phyloP scores from a whole-genome alignment of 495 filamentous ascomycete genomes.

The Penicillium paxilli region DNA sequence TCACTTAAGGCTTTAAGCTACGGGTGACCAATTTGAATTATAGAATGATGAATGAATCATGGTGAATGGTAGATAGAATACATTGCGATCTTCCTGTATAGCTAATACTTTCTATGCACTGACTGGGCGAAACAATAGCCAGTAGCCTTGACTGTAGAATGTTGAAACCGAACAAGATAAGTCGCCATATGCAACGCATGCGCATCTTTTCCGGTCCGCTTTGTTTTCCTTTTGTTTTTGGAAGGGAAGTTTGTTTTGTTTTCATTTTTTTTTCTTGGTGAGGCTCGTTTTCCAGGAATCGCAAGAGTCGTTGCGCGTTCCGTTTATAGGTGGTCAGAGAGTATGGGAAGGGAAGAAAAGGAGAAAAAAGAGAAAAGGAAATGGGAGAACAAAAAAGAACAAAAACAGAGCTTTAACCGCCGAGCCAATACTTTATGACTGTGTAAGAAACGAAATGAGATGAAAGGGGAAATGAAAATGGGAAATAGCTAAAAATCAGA shows the following conservation, averaged over 20 bases:
- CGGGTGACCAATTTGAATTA: no score
- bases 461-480: background rate
- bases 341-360: background rate
- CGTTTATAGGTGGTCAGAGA: background rate
- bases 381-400: background rate
- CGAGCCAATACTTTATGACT: no score
- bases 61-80: slow-evolving; percentile 6
- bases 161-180: slow-evolving; percentile 4
- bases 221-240: no score
- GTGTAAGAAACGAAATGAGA: background rate
- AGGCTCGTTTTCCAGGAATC: background rate
- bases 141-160: slow-evolving; percentile 6
- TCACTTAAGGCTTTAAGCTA: no score
- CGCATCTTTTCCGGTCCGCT: slow-evolving; percentile 6
- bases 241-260: slow-evolving; percentile 4
- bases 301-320: background rate
- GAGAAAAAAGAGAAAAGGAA: background rate
- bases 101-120: slow-evolving; percentile 7
- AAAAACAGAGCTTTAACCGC: no score
- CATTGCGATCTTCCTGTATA: slow-evolving; percentile 18
- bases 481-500: background rate
- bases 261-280: slow-evolving; percentile 2
- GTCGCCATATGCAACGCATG: slow-evolving; percentile 1
- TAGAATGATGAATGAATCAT: no score
- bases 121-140: slow-evolving; percentile 4